phyloP scores from a whole-genome alignment of 805 yeast species.

The Myxozyma monticola region DNA sequence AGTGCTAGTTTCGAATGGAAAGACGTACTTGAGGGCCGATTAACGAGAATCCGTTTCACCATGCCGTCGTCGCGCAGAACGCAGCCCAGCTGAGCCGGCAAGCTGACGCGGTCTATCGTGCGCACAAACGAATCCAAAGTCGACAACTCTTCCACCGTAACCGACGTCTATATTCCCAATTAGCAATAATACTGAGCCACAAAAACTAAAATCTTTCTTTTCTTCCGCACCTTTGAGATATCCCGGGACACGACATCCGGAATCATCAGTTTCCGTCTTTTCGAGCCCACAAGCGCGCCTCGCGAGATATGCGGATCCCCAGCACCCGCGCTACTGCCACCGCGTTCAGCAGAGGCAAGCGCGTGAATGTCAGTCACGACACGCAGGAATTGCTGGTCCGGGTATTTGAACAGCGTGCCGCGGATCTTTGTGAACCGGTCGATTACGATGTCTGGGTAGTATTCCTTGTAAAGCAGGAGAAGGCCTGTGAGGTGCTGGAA shows the following conservation, averaged over 20 bases:
- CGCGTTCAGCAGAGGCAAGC: not conserved
- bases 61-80: slow-evolving; percentile 19
- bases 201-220: not conserved
- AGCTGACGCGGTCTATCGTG: slow-evolving; percentile 7
- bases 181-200: not conserved
- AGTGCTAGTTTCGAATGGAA: too few relatives aligned
- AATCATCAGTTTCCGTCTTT: slow-evolving; percentile 12
- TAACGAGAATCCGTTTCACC: slow-evolving; percentile 14
- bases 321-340: too few relatives aligned
- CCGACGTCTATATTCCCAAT: slow-evolving; percentile 9
- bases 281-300: slow-evolving; percentile 7
- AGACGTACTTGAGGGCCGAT: slow-evolving; percentile 16
- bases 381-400: slow-evolving; percentile 9
- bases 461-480: slow-evolving; percentile 22
- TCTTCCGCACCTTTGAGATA: too few relatives aligned
- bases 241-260: slow-evolving; percentile 8
- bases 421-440: slow-evolving; percentile 6
- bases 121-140: slow-evolving; percentile 12
- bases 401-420: slow-evolving; percentile 18
- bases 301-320: not conserved
- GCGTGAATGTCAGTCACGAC: slow-evolving; percentile 3
- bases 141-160: slow-evolving; percentile 16
- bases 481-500: slow-evolving; percentile 22
- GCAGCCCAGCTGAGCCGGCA: slow-evolving; percentile 27
- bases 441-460: slow-evolving; percentile 21